Evolutionary conservation across 202 grass and related monocot genomes (phyloP), one percentile per base, ranked within the genome.

Genomic region (Cymbopogon flexuosus): DNA sequence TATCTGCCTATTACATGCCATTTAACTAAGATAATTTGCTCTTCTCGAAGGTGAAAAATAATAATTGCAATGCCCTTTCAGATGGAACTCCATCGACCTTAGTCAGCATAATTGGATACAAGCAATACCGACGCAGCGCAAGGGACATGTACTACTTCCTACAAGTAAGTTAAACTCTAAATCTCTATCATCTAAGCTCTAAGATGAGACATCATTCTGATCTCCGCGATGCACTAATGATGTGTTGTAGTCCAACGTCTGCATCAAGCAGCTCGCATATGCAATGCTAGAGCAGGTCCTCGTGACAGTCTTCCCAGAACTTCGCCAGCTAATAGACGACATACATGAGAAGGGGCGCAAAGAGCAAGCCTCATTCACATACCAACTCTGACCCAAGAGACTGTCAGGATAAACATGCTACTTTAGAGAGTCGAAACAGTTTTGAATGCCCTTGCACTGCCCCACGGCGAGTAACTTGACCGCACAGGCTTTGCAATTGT

Each of bases 111-210:
- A 93, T 99, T 73, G 93, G 96, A 45, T 76, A 88, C 83, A 90
- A 89, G 74, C 86, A 94, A 75, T 99, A 99, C 46, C 83, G 74
- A 27, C 89, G 89, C 10, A 88, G 92, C 49, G 87, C 92, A 43
- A 88, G 83, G 74, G 96, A 99, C 64, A 85, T 99, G 10, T 99
- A 99, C 78, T 99, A 96, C 83, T 99, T 96, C 85, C 84, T 99
- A 51, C 96, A 99, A 84, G 96, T 95, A 87, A 85, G 79, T 84
- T 73, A 86, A 83, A 56, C 73, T 41, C 22, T 19, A 63, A 68
- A 63, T 54, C 21, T 29, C 63, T 56, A 23, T 49, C 65, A 23
- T 13, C 33, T 65, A 69, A 41, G 27, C 18, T 62, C 22, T 70
- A 16, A n/a, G 64, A 22, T 36, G n/a, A 33, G 36, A 24, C 22